Base-by-base conservation (phyloP, 768 basidiomycete genomes). In the Fistulinella prunicolor region DNA sequence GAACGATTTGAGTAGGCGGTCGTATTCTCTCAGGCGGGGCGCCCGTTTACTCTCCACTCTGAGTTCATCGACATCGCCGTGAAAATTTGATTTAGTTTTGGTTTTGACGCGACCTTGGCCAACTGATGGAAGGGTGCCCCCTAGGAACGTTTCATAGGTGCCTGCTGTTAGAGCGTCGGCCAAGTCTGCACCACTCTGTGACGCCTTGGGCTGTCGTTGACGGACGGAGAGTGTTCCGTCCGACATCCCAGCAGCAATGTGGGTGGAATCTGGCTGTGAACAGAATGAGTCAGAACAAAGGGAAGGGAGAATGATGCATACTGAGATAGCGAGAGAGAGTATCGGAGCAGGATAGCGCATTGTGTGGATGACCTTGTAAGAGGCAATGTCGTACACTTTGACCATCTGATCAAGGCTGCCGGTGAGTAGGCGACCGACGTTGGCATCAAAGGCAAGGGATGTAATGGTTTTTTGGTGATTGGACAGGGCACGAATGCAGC, bases 391-490 rank as follows among this genome's bases (percentile, higher is more conserved):
- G 71, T 98, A 99, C 28, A 97, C 94, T 70, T 99, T 99, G 49
- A 98, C 91, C 88, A 99, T 89, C 57, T 95, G 94, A 65, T 99
- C 96, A 53, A 99, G 73, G 36, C 89, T 83, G 24, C 93, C 96
- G 1, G 91, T 92, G 38, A 99, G 73, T 2, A 98, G 77, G 30
- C 94, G 80, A 55, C 82, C 80, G 22, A 87, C 83, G 42, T 74
- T 78, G 24, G 86, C 62, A 62, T 92, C 85, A 66, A 94, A 92
- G 1, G 91, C 73, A 36, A 96, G 76, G 14, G 91, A 80, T 0
- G 95, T 98, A 47, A 99, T 81, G 3, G 96, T 94, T 72, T 99
- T 99, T 70, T 98, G 95, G 64, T 99, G 96, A 71, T 98, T 98
- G 29, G 93, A 95, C 53, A 98, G 64, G 9, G 96, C 95, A 39